Base-by-base conservation (phyloP, 2,329 filamentous ascomycete genomes). In the Ophiostoma sp. region DNA sequence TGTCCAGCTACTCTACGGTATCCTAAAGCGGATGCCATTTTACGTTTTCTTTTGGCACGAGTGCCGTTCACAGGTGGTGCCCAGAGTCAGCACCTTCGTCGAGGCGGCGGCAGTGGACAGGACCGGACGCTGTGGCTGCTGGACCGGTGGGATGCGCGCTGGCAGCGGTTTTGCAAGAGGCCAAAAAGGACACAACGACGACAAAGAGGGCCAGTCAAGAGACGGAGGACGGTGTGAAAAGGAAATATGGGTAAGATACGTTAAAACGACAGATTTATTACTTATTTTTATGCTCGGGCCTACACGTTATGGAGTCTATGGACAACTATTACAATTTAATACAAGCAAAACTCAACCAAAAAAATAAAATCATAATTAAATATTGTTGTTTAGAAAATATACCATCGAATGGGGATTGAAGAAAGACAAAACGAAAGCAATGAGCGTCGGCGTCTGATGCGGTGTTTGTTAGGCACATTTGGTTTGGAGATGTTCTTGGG, bases 141-240 rank as follows among this genome's bases (percentile, higher is more conserved):
- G n/a, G 72, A 75, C 61, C 39, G 36, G 11, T 74, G 73, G 73
- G 71, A 74, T 15, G n/a, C 5, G 12, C 39, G n/a, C 0, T 74
- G 73, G 73, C 70, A 70, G 17, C 69, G 70, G 7, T 45, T 64
- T 25, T 48, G 45, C 36, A 28, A 28, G 33, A 28, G 59, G 33
- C 31, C 55, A 19, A 17, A 28, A 2, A 50, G 15, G 28, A 4
- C 15, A 48, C 15, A 42, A 61, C 8, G 17, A 70, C 59, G 0
- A 61, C 22, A n/a, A n/a, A n/a, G 3, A 36, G 33, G 28, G 19
- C 33, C 59, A 12, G 33, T 9, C 33, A 63, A 59, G 17, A 63
- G 55, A 19, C 15, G 55, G 12, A 33, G 17, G 17, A 59, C 55
- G 2, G 55, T 31, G 55, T 59, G 25, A 57, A 3, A 36, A 4